These are phyloP conservation scores for Ophiocordyceps polyrhachis-furcata DNA, from an alignment of 2,329 filamentous ascomycete genomes.

Conservation along the genomic window DNA sequence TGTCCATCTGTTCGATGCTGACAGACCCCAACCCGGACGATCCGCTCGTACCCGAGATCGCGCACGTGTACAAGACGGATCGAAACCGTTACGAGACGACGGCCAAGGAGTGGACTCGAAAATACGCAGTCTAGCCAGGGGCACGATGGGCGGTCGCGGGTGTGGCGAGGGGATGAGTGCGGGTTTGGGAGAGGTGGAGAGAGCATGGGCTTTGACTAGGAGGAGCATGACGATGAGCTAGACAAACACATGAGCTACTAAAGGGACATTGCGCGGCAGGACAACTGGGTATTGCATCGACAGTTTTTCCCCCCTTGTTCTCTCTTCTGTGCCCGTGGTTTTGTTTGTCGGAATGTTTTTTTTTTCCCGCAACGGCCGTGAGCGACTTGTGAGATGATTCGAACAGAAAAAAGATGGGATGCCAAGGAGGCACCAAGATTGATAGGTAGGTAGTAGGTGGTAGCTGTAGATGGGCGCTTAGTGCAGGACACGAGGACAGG, in stretches of 20 bases:
- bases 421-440: too few relatives aligned
- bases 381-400: not conserved
- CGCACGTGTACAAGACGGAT: conserved; percentile 99
- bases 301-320: conserved; percentile 3
- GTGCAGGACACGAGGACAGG: too few relatives aligned
- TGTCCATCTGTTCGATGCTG: conserved; percentile 99
- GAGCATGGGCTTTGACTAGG: not conserved
- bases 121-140: conserved; percentile 70
- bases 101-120: conserved; percentile 94
- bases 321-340: not conserved
- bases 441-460: not conserved
- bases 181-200: not conserved
- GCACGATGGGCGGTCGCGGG: not conserved
- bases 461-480: too few relatives aligned
- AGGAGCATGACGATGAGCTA: conserved; percentile 11
- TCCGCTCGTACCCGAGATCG: conserved; percentile 95
- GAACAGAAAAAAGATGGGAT: not conserved
- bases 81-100: conserved; percentile 89
- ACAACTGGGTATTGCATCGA: conserved; percentile 19
- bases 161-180: not conserved
- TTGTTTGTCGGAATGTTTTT: not conserved
- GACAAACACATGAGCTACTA: conserved; percentile 18
- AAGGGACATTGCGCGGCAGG: conserved; percentile 19
- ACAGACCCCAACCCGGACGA: conserved; percentile 99
- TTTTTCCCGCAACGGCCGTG: too few relatives aligned